Base-by-base conservation (phyloP, 306 rosid genomes). In the Cucurbita maxima region DNA sequence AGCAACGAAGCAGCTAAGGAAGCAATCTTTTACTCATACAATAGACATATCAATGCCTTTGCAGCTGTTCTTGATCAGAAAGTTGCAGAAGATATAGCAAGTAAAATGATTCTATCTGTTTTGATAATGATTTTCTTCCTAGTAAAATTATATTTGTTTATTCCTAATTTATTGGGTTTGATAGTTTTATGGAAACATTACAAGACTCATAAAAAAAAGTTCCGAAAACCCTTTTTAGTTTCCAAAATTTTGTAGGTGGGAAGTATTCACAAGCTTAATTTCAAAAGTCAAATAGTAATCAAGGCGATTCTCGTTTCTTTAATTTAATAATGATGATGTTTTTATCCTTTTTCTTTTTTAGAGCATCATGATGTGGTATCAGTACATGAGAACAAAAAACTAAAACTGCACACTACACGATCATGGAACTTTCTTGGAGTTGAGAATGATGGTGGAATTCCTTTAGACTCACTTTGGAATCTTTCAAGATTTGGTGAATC, bases 11-110 rank as follows among this genome's bases (percentile, higher is more conserved):
- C 73, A 71, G 91, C 93, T 11, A 72, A 80, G 41, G 83, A 84
- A 0, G 75, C 94, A 18, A 83, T 92, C 2, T 79, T 87, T 52
- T 89, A 92, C 76, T 89, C 97, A 4, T 92, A 92, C 34, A 84
- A 37, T 8, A 78, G 74, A 71, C 10, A 81, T 15, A 84, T 92
- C 34, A 92, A 92, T 68, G 97, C 94, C 4, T 92, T 92, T 50
- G 97, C 97, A 3, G 97, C 96, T n/a, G 12, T 83, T 10, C 86
- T 92, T 53, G 84, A 87, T 2, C 92, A 89, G 4, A 73, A 85
- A 62, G 83, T 82, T 71, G 96, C 84, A 5, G 73, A 69, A 0
- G 61, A 18, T 58, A 70, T 89, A 73, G 81, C 83, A 55, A 82
- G 97, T 91, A 73, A 30, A 30, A 30, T 30, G 34, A 30, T 30